These are phyloP conservation scores for Gelatoporia subvermispora DNA, from an alignment of 768 basidiomycete genomes.

Conservation along the genomic window DNA sequence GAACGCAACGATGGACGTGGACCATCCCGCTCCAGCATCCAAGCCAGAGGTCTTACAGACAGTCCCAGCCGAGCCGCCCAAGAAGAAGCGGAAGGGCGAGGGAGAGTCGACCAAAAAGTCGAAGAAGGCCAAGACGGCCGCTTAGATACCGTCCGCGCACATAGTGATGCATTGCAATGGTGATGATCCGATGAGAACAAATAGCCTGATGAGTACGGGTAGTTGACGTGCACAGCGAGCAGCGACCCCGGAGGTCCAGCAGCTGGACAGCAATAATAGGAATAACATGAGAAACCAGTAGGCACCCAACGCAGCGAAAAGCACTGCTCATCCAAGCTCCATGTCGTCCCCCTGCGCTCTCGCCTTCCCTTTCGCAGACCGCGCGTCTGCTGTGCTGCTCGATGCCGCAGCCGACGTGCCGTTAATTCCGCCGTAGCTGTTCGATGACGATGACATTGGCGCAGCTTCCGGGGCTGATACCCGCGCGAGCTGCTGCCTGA, in stretches of 20 bases:
- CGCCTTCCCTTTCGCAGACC: conserved; percentile 43
- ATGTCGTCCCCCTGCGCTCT: conserved; percentile 53
- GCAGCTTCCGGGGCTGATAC: conserved; percentile 13
- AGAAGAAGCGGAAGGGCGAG: conserved; percentile 44
- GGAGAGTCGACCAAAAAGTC: conserved; percentile 42
- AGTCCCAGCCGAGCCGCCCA: not conserved
- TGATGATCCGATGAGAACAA: too few relatives aligned
- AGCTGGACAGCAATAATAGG: conserved; percentile 15
- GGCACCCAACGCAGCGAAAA: not conserved
- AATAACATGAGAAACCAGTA: conserved; percentile 10
- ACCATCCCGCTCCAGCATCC: conserved; percentile 5
- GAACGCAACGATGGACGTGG: conserved; percentile 20
- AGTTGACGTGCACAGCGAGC: not conserved
- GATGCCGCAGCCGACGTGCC: not conserved
- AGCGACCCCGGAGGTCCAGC: conserved; percentile 9
- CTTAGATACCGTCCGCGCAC: not conserved
- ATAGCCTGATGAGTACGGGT: too few relatives aligned
- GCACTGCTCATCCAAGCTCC: conserved; percentile 52
- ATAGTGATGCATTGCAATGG: too few relatives aligned
- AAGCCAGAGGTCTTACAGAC: not conserved
- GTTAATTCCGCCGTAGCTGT: not conserved
- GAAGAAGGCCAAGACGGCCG: conserved; percentile 27
- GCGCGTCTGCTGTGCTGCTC: conserved; percentile 9
- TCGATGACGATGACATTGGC: conserved; percentile 7
- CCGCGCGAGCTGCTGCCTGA: conserved; percentile 33